Percentiles rank a stretch among this genome's conserved stretches.
These are phyloP conservation scores for Fraxinus greggii DNA, from an alignment of 305 asterid species.

Conservation along the genomic window DNA sequence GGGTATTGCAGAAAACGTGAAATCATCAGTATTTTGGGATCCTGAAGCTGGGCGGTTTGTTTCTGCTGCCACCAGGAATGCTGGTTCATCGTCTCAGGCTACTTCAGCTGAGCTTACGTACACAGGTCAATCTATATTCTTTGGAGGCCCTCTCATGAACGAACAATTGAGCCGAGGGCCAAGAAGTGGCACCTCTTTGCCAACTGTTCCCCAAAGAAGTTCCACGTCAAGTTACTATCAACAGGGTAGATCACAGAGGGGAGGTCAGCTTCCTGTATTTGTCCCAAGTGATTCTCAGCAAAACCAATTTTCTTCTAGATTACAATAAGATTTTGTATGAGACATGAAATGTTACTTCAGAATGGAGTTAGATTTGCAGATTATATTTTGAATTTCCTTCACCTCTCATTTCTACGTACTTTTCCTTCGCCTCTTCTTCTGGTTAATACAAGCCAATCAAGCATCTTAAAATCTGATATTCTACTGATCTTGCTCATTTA, in stretches of 20 bases:
- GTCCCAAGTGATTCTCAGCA: slow-evolving; percentile 95
- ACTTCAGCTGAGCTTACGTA: slow-evolving; percentile 72
- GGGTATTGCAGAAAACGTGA: slow-evolving; percentile 37
- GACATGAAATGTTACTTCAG: background rate
- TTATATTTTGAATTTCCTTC: background rate
- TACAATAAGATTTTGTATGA: slow-evolving; percentile 27
- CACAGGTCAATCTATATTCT: slow-evolving; percentile 85
- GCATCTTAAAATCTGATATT: background rate
- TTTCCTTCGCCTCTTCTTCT: background rate
- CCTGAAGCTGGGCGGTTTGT: slow-evolving; percentile 78
- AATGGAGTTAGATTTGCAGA: slow-evolving; percentile 17
- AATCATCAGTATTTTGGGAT: slow-evolving; percentile 86
- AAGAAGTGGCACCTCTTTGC: slow-evolving; percentile 28
- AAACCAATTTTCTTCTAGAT: slow-evolving; percentile 57
- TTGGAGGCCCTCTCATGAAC: slow-evolving; percentile 72
- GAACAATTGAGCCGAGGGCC: slow-evolving; percentile 48
- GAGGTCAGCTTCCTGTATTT: slow-evolving; percentile 96
- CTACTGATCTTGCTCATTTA: background rate
- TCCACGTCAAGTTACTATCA: slow-evolving; percentile 64
- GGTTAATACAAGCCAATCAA: background rate
- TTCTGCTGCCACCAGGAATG: slow-evolving; percentile 53
- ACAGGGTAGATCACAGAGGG: slow-evolving; percentile 91
- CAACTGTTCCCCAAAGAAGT: slow-evolving; percentile 50
- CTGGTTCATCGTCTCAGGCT: slow-evolving; percentile 51
- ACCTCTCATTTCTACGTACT: background rate